Evolutionary conservation across 1,284 basidiomycete species (phyloP).

Genomic region (Ustilago xerochloae): DNA sequence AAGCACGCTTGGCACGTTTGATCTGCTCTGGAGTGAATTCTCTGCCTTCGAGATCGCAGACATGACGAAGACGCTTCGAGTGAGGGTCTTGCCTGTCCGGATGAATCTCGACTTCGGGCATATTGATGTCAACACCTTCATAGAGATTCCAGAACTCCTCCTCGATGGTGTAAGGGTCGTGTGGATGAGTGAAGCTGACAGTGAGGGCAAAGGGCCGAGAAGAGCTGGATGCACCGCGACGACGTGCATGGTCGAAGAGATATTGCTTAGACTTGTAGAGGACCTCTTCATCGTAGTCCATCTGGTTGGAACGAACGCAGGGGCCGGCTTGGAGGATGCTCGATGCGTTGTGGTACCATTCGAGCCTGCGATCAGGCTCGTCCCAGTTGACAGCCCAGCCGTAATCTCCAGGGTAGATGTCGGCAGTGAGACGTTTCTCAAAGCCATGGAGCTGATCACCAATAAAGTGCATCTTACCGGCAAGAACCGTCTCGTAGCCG

Average conservation of each 20-base stretch:
- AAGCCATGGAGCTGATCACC: slow-evolving; percentile 43
- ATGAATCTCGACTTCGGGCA: slow-evolving; percentile 41
- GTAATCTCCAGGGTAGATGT: slow-evolving; percentile 42
- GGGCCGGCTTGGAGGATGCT: slow-evolving; percentile 43
- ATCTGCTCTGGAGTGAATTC: slow-evolving; percentile 38
- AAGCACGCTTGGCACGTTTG: slow-evolving; percentile 41
- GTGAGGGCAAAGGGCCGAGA: slow-evolving; percentile 30
- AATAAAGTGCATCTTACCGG: slow-evolving; percentile 44
- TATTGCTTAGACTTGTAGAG: slow-evolving; percentile 42
- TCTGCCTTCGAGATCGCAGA: slow-evolving; percentile 35
- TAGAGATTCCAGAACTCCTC: slow-evolving; percentile 39
- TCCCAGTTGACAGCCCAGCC: slow-evolving; percentile 48
- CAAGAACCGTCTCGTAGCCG: slow-evolving; percentile 37
- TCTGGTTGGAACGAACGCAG: slow-evolving; percentile 41
- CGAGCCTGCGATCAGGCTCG: slow-evolving; percentile 30
- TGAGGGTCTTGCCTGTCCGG: slow-evolving; percentile 33
- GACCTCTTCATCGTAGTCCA: slow-evolving; percentile 45
- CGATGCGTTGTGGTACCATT: slow-evolving; percentile 44
- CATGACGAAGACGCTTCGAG: slow-evolving; percentile 40
- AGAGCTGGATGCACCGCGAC: background rate
- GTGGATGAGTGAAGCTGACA: slow-evolving; percentile 41
- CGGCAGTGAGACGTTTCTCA: slow-evolving; percentile 42
- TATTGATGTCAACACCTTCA: slow-evolving; percentile 35
- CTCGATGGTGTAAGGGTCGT: slow-evolving; percentile 46
- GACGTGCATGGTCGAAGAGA: slow-evolving; percentile 33